These are phyloP conservation scores for Podospora bellae-mahoneyi DNA, from an alignment of 495 filamentous ascomycete species.

Conservation along the genomic window DNA sequence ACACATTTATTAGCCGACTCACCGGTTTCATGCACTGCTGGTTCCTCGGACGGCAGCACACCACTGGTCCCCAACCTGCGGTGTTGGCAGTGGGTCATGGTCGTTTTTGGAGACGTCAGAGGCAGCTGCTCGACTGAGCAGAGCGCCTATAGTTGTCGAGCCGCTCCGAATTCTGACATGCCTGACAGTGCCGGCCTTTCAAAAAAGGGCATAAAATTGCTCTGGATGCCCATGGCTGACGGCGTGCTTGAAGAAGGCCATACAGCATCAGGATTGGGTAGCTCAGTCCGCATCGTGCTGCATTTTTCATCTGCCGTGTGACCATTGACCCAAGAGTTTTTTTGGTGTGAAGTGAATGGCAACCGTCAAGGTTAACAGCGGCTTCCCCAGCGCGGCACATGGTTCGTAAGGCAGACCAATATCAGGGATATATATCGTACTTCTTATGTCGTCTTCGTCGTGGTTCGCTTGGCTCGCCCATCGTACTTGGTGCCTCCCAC, in stretches of 20 bases:
- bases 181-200: slow-evolving; percentile 2
- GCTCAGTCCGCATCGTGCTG: background rate
- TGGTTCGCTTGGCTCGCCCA: slow-evolving; percentile 1
- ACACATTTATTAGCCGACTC: slow-evolving; percentile 24
- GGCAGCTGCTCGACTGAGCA: background rate
- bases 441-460: background rate
- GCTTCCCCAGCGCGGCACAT: slow-evolving; percentile 4
- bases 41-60: slow-evolving; percentile 20
- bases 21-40: slow-evolving; percentile 23
- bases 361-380: background rate
- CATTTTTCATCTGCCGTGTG: slow-evolving; percentile 15
- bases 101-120: background rate
- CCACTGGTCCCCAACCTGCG: background rate
- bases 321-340: slow-evolving; percentile 8
- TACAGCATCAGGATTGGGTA: slow-evolving; percentile 16
- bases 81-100: background rate
- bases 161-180: background rate
- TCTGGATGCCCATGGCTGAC: background rate
- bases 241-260: background rate
- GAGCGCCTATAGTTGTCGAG: background rate
- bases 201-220: slow-evolving; percentile 18
- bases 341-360: background rate
- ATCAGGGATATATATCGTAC: background rate
- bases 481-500: background rate
- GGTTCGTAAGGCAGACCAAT: slow-evolving; percentile 14